Evolutionary conservation across 352 stramenopile genomes (phyloP).

Genomic region (Pythium phragmitis): DNA sequence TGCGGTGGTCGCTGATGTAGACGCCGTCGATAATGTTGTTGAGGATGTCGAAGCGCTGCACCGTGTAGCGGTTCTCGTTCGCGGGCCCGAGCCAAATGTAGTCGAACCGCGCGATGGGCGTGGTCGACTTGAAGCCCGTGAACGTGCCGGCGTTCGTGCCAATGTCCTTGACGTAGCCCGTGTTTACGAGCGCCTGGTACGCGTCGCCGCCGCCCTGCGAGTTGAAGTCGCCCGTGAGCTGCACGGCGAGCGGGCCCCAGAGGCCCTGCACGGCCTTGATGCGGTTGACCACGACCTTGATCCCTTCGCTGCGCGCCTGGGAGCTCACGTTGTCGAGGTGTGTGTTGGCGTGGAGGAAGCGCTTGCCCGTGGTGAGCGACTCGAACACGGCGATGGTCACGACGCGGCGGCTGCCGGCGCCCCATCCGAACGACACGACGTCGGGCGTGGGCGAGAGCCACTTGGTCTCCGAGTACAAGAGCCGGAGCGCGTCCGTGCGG

Average conservation of each 20-base stretch:
- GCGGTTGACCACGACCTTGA: constrained; percentile 20
- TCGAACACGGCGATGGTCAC: constrained; percentile 23
- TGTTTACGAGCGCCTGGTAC: constrained; percentile 14
- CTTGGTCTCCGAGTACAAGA: constrained; percentile 20
- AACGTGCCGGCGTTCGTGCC: constrained; percentile 16
- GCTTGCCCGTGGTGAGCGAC: constrained; percentile 15
- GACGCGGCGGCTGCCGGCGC: constrained; percentile 19
- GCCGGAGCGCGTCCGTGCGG: constrained; percentile 13
- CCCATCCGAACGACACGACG: constrained; percentile 21
- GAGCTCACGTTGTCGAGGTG: constrained; percentile 23
- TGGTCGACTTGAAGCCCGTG: constrained; percentile 17
- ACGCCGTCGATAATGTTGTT: constrained; percentile 23
- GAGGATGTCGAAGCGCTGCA: constrained; percentile 19
- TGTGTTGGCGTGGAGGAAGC: constrained; percentile 24
- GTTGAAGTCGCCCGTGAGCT: constrained; percentile 25
- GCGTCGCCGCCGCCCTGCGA: constrained; percentile 19
- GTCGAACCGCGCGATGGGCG: constrained; percentile 5
- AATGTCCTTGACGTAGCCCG: constrained; percentile 13
- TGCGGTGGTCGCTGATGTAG: constrained; percentile 21
- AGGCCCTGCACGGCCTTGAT: constrained; percentile 15
- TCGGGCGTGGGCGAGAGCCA: constrained; percentile 22
- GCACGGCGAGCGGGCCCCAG: constrained; percentile 15
- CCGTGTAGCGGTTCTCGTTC: constrained; percentile 9
- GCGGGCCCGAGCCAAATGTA: constrained; percentile 22
- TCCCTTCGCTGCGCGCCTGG: constrained; percentile 22